Evolutionary conservation across 768 basidiomycete species (phyloP).

Genomic region (Cystofilobasidium bisporidii): DNA sequence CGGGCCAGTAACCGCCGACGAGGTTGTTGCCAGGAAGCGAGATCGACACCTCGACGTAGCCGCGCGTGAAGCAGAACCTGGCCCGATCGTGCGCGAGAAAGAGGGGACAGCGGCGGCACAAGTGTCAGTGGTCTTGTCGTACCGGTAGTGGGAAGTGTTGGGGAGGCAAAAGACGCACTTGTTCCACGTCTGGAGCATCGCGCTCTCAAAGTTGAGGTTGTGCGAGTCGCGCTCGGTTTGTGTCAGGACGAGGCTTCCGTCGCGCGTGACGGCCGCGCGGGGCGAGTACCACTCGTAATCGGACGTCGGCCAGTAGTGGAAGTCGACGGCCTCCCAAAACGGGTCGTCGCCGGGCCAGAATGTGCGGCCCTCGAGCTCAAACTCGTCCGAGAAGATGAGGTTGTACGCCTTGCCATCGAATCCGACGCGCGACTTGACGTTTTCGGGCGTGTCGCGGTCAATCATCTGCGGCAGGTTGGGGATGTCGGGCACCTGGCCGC

Average conservation of each 20-base stretch:
- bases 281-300: conserved; percentile 69
- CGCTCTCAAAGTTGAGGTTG: conserved; percentile 73
- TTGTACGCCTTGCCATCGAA: conserved; percentile 62
- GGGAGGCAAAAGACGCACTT: conserved; percentile 47
- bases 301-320: conserved; percentile 26
- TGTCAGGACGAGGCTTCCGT: conserved; percentile 73
- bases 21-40: conserved; percentile 38
- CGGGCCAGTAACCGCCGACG: conserved; percentile 76
- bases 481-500: conserved; percentile 23
- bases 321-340: conserved; percentile 25
- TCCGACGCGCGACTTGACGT: conserved; percentile 52
- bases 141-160: no score
- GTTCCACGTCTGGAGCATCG: conserved; percentile 76
- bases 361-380: conserved; percentile 23
- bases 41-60: conserved; percentile 59
- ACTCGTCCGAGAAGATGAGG: conserved; percentile 61
- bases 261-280: conserved; percentile 59
- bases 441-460: conserved; percentile 63
- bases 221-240: conserved; percentile 60
- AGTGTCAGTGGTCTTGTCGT: neutral
- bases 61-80: conserved; percentile 76
- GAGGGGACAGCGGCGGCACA: neutral
- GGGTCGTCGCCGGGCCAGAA: conserved; percentile 28
- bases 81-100: no score
- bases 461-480: conserved; percentile 45